Evolutionary conservation across 1,284 basidiomycete genomes (phyloP), one percentile per base, ranked within the genome.

Genomic region (Paramarasmius palmivorus): DNA sequence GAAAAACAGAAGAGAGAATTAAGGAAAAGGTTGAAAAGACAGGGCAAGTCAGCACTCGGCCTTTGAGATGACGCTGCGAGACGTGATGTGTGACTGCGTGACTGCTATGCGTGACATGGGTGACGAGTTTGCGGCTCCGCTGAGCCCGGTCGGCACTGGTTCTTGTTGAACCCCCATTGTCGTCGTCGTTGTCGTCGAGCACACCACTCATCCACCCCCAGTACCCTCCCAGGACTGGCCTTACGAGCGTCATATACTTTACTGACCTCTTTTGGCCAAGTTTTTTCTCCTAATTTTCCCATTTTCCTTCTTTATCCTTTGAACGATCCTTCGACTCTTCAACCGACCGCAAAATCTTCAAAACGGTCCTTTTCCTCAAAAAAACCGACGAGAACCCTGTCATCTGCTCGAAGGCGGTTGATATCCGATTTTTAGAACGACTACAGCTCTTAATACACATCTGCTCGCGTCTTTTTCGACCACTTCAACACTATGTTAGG

Each of bases 401-500:
- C 29, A 23, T 15, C 25, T n/a, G 32, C 44, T 22, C 23, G 25
- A 46, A 29, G 23, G 15, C 44, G 25, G 32, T 26, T 46, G 20
- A 6, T 20, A 37, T 34, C 20, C 12, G 20, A 20, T 32, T 52
- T 44, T 39, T 52, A 15, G 10, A 38, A 15, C 36, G n/a, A 10
- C 19, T 35, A 4, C 19, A 48, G 38, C 17, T 19, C 25, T 39
- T 22, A 14, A 20, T 17, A 10, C 15, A 23, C 14, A 4, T 22
- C 29, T 48, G 19, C 29, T 35, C 29, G 44, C 38, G 20, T 38
- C 29, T 22, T 29, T 23, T 44, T 36, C 12, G 36, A 17, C 52
- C 45, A 25, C n/a, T 14, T 20, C 41, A n/a, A 22, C 39, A 34
- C 19, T 72, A 91, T 92, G 89, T 77, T 91, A 57, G 89, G 89